Conservation (phyloP, 2,329 filamentous ascomycete genomes). For the Aspergillus ochraceus region DNA sequence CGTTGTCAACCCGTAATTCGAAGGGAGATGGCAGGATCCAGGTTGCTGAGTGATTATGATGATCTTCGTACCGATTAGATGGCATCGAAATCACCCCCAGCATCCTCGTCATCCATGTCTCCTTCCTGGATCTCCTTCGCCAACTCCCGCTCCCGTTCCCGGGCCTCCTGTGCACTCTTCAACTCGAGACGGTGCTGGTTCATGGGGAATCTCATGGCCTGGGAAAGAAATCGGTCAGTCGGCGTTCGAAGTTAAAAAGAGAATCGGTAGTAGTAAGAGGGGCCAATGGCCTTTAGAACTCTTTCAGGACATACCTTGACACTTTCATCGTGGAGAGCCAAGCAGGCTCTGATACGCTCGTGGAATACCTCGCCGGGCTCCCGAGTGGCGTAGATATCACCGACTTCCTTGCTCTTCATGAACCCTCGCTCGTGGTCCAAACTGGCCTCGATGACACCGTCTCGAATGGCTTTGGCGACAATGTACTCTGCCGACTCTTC, state of each 20-base stretch:
- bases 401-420: constrained; percentile 97
- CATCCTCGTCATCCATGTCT: constrained; percentile 94
- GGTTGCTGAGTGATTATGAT: constrained; percentile 22
- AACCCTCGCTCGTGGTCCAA: constrained; percentile 92
- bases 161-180: constrained; percentile 97
- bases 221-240: constrained; percentile 20
- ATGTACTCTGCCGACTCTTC: constrained; percentile 99
- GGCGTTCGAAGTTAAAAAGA: constrained; percentile 18
- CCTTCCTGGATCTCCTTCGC: constrained; percentile 99
- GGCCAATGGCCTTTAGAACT: background rate
- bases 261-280: background rate
- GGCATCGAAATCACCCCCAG: constrained; percentile 92
- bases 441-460: constrained; percentile 94
- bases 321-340: constrained; percentile 92
- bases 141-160: constrained; percentile 92
- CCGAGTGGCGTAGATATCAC: constrained; percentile 92
- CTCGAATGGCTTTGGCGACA: constrained; percentile 95
- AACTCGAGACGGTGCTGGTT: constrained; percentile 96
- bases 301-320: constrained; percentile 70
- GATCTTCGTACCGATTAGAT: constrained; percentile 60
- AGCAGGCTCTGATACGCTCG: constrained; percentile 88
- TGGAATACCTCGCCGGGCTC: constrained; percentile 98
- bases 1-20: constrained; percentile 12
- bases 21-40: constrained; percentile 13
- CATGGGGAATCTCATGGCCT: constrained; percentile 99